phyloP scores from a whole-genome alignment of 1,284 basidiomycete genomes.

The Ganoderma resinaceum region DNA sequence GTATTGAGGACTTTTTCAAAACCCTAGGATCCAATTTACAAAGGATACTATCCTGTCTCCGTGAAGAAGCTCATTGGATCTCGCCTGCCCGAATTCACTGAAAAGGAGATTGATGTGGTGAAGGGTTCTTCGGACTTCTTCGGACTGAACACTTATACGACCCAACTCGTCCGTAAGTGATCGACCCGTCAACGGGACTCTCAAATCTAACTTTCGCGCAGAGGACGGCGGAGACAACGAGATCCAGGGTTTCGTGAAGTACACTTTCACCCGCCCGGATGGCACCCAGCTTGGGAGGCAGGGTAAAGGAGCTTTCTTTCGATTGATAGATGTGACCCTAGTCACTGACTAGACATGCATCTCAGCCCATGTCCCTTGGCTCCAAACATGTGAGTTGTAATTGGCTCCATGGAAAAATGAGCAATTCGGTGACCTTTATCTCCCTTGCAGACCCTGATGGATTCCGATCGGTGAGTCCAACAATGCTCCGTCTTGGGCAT shows the following conservation, averaged over 20 bases:
- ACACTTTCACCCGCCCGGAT: conserved; percentile 50
- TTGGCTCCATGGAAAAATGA: background rate
- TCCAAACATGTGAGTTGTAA: conserved; percentile 60
- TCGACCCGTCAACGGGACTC: background rate
- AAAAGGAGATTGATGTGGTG: conserved; percentile 53
- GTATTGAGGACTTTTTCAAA: conserved; percentile 31
- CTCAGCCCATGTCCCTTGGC: conserved; percentile 64
- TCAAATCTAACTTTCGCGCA: conserved; percentile 14
- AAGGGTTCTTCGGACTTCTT: conserved; percentile 59
- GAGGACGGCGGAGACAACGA: conserved; percentile 50
- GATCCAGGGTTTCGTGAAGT: conserved; percentile 49
- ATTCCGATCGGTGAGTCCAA: conserved; percentile 65
- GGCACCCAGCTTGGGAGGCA: conserved; percentile 69
- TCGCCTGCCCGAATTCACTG: conserved; percentile 56
- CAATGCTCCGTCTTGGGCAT: conserved; percentile 4
- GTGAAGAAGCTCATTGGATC: conserved; percentile 53
- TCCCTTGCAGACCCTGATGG: conserved; percentile 56
- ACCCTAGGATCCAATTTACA: conserved; percentile 53
- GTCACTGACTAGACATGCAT: background rate
- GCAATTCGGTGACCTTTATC: background rate
- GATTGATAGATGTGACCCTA: background rate
- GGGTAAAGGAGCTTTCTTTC: conserved; percentile 45
- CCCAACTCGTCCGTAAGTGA: conserved; percentile 51
- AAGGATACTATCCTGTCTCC: conserved; percentile 54
- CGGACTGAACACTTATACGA: conserved; percentile 58